phyloP scores from a whole-genome alignment of 176 grass and related monocot species.

The Chrysopogon serrulatus region DNA sequence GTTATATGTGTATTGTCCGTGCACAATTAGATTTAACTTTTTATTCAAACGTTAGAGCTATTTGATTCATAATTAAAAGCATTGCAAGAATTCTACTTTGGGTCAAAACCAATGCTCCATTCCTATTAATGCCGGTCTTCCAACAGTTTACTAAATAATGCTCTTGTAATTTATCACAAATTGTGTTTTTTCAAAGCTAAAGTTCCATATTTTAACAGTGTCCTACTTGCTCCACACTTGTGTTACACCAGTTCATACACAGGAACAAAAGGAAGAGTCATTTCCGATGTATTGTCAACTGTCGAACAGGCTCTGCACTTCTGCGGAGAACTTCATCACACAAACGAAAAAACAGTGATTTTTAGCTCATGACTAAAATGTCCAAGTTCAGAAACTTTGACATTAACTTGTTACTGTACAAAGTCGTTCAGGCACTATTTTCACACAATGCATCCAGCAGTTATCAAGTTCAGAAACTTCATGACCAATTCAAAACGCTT shows the following conservation, averaged over 20 bases:
- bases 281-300: background rate
- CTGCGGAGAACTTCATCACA: background rate
- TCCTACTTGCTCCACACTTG: background rate
- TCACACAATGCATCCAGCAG: background rate
- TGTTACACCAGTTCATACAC: background rate
- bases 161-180: too few species aligned
- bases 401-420: background rate
- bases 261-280: too few species aligned
- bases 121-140: too few species aligned
- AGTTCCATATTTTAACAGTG: too few species aligned
- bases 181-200: too few species aligned
- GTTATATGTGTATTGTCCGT: too few species aligned
- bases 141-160: too few species aligned
- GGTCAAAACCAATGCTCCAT: too few species aligned
- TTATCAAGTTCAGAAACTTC: background rate
- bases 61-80: too few species aligned
- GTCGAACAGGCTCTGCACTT: background rate
- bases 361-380: background rate
- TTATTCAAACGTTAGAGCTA: too few species aligned
- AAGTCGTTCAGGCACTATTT: background rate
- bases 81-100: too few species aligned
- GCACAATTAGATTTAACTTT: too few species aligned
- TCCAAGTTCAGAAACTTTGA: background rate
- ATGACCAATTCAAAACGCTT: background rate
- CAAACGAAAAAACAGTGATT: background rate